Evolutionary conservation across 2,329 filamentous ascomycete species (phyloP), one percentile per base, ranked within the genome.

Genomic region (Alternaria solani): DNA sequence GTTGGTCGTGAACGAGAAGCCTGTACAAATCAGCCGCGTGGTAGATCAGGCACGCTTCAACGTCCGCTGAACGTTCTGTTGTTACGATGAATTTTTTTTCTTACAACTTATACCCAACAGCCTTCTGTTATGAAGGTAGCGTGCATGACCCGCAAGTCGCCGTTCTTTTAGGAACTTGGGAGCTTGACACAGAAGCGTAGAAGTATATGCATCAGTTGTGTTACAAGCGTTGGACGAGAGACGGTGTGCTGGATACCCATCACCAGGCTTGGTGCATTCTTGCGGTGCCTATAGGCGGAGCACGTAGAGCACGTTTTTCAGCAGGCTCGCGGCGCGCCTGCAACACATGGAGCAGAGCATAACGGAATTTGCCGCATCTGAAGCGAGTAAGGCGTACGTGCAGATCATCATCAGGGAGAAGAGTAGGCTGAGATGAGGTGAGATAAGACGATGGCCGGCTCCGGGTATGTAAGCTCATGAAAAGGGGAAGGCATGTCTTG

Each of bases 41-140:
- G 41, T 47, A 9, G 28, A 48, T 16, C 43, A 18, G 12, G 34
- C 42, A 20, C 51, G 25, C 23, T 26, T 55, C 26, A 48, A 51
- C 25, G 12, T 38, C 18, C 47, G 36, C n/a, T 62, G 51, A 59
- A 49, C 11, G 38, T 25, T 3, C 26, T 18, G 39, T 51, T 36
- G 3, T 18, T 18, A 9, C 25, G 26, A 32, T 20, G 7, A 18
- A 36, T 5, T 36, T 46, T 3, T 28, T 28, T 20, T 28, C 25
- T 14, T 32, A 34, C 46, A 25, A 32, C 20, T 9, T 14, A 4
- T 25, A 23, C 18, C 48, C 9, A 5, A 42, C 23, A 42, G n/a
- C n/a, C 25, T 32, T 16, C 38, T 14, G n/a, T 16, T 32, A 42
- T 41, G 38, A 23, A 39, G 38, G 18, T 41, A 12, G 38, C 18